These are phyloP conservation scores for Ormosia semicastrata DNA, from an alignment of 306 rosid species.

Conservation along the genomic window DNA sequence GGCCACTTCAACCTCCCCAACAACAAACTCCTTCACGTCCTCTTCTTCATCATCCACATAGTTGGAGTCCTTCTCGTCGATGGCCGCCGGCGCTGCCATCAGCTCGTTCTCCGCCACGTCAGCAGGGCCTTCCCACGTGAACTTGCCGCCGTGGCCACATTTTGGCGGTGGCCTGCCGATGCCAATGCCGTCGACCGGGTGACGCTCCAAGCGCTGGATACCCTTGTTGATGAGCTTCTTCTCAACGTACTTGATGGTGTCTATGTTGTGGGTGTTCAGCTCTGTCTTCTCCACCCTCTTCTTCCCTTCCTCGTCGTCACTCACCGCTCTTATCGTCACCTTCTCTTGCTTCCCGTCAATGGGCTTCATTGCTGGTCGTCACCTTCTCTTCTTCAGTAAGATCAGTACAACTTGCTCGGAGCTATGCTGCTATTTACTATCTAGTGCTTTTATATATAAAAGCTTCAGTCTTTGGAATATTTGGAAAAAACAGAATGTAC, in stretches of 20 bases:
- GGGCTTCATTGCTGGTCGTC: conserved; percentile 40
- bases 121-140: conserved; percentile 84
- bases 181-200: conserved; percentile 54
- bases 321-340: conserved; percentile 57
- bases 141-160: conserved; percentile 82
- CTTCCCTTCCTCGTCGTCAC: conserved; percentile 64
- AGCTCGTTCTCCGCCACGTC: conserved; percentile 37
- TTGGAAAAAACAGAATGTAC: conserved; percentile 18
- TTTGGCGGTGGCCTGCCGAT: conserved; percentile 54
- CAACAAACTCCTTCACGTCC: conserved; percentile 39
- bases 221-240: conserved; percentile 76
- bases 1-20: conserved; percentile 61
- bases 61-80: conserved; percentile 76
- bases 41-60: conserved; percentile 65
- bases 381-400: background rate
- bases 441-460: background rate
- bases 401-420: background rate
- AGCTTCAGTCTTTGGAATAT: background rate
- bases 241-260: conserved; percentile 60
- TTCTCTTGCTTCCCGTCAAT: conserved; percentile 51
- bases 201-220: conserved; percentile 65
- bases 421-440: background rate
- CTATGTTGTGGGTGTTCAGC: conserved; percentile 51
- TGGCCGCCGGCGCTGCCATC: conserved; percentile 58
- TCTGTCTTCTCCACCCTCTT: conserved; percentile 61